These are phyloP conservation scores for Polysphondylium violaceum DNA, from an alignment of 78 protist species.

Conservation along the genomic window DNA sequence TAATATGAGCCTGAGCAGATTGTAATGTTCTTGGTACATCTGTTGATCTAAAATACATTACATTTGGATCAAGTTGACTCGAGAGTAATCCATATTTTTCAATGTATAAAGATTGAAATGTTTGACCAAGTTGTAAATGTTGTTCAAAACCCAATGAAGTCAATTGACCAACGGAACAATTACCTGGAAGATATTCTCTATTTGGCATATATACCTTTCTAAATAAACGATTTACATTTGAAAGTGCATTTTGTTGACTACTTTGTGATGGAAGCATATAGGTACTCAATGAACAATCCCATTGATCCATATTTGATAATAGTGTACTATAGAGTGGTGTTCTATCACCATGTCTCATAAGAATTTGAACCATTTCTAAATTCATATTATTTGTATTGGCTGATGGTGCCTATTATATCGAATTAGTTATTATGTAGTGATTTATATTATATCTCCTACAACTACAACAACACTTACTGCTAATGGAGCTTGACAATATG, in stretches of 20 bases:
- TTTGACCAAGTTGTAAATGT: slow-evolving; percentile 26
- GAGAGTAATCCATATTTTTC: slow-evolving; percentile 23
- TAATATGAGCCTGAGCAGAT: slow-evolving; percentile 46
- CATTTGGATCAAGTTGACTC: not conserved
- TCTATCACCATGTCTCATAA: slow-evolving; percentile 60
- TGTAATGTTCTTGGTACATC: slow-evolving; percentile 59
- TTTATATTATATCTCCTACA: no score
- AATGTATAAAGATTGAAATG: slow-evolving; percentile 23
- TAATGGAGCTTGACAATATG: slow-evolving; percentile 51
- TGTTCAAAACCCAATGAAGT: slow-evolving; percentile 33
- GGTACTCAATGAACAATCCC: slow-evolving; percentile 39
- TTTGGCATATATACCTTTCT: slow-evolving; percentile 33
- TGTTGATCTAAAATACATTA: slow-evolving; percentile 46
- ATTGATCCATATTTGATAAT: not conserved
- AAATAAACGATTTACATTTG: not conserved
- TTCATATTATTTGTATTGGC: slow-evolving; percentile 7
- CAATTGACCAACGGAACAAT: slow-evolving; percentile 60
- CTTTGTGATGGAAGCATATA: slow-evolving; percentile 25
- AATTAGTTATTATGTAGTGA: not conserved
- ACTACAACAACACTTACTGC: not conserved
- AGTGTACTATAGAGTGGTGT: slow-evolving; percentile 42
- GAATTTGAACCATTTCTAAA: slow-evolving; percentile 26
- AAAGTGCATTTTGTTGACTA: not conserved
- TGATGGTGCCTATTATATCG: slow-evolving; percentile 3
- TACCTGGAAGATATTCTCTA: slow-evolving; percentile 34